Conservation (phyloP, 306 rosid species). For the Cicer yamashitae region DNA sequence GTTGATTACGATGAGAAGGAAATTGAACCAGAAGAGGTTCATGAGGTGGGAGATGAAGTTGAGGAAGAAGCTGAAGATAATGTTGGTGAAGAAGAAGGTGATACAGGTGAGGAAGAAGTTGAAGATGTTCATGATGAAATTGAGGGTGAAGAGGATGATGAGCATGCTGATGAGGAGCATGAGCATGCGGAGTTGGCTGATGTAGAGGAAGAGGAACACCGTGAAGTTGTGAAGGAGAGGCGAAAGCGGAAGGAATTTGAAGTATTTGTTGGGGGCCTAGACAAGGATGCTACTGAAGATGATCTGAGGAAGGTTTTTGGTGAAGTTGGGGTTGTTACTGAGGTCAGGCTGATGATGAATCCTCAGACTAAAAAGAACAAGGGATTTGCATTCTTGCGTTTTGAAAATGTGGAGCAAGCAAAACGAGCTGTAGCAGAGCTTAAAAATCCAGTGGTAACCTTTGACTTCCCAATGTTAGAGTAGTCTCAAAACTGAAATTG, state of each 20-base stretch:
- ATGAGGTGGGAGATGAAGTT: constrained; percentile 72
- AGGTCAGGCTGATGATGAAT: constrained; percentile 96
- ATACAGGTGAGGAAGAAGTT: constrained; percentile 74
- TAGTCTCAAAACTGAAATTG: constrained; percentile 36
- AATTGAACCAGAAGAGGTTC: constrained; percentile 77
- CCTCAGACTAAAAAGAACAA: constrained; percentile 94
- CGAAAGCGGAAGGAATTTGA: constrained; percentile 91
- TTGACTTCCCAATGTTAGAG: constrained; percentile 45
- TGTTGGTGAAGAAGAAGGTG: constrained; percentile 82
- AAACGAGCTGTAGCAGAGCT: constrained; percentile 89
- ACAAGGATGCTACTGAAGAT: constrained; percentile 90
- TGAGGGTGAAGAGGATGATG: constrained; percentile 81
- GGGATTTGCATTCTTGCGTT: constrained; percentile 98
- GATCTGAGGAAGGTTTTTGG: constrained; percentile 82
- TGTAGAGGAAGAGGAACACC: constrained; percentile 84
- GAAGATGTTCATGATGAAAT: constrained; percentile 80
- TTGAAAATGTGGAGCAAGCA: constrained; percentile 89
- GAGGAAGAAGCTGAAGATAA: constrained; percentile 78
- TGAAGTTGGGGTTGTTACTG: constrained; percentile 84
- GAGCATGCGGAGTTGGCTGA: constrained; percentile 68
- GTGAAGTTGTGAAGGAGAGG: constrained; percentile 89
- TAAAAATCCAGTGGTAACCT: constrained; percentile 81
- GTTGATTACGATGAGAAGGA: constrained; percentile 97
- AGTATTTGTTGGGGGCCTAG: constrained; percentile 97
- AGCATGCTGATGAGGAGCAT: constrained; percentile 65